Evolutionary conservation across 345 rosid species (phyloP).

Genomic region (Kernera saxatilis): DNA sequence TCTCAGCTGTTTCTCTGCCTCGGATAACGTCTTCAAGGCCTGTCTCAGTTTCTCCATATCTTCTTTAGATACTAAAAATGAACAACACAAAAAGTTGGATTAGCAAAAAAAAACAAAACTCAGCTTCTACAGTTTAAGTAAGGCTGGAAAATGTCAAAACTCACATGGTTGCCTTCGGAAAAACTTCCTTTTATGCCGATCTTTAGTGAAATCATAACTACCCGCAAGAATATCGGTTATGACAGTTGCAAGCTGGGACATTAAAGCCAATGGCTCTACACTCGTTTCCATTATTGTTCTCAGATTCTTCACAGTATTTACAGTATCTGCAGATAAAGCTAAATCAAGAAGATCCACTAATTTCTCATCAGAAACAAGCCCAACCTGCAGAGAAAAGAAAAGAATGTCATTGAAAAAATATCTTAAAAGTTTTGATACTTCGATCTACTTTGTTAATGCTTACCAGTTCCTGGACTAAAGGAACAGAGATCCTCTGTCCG

Average conservation of each 20-base stretch:
- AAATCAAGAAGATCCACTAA: constrained; percentile 98
- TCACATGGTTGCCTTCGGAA: constrained; percentile 76
- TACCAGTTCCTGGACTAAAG: constrained; percentile 93
- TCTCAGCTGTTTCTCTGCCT: constrained; percentile 94
- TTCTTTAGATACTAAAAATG: constrained; percentile 72
- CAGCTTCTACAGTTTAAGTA: not conserved
- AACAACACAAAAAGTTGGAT: not conserved
- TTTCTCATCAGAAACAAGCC: constrained; percentile 94
- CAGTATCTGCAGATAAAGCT: constrained; percentile 99
- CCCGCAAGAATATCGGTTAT: constrained; percentile 96
- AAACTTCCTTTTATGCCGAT: constrained; percentile 69
- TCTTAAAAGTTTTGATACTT: not conserved
- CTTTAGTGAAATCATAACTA: constrained; percentile 79
- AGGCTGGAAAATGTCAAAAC: constrained; percentile 20
- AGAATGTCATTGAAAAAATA: not conserved
- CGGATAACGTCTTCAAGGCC: constrained; percentile 88
- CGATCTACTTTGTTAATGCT: not conserved
- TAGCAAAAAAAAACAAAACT: not conserved
- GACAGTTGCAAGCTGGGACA: constrained; percentile 99
- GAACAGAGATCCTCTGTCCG: constrained; percentile 79
- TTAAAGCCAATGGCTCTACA: constrained; percentile 91
- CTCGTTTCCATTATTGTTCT: constrained; percentile 94
- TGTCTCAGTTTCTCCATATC: constrained; percentile 97
- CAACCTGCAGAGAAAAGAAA: constrained; percentile 50
- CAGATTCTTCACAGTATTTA: constrained; percentile 89